A percentile compares a stretch with the other conserved stretches of the same genome.
Conservation (phyloP, 192 early-diverging fungal genomes). For the Coemansia sp. region DNA sequence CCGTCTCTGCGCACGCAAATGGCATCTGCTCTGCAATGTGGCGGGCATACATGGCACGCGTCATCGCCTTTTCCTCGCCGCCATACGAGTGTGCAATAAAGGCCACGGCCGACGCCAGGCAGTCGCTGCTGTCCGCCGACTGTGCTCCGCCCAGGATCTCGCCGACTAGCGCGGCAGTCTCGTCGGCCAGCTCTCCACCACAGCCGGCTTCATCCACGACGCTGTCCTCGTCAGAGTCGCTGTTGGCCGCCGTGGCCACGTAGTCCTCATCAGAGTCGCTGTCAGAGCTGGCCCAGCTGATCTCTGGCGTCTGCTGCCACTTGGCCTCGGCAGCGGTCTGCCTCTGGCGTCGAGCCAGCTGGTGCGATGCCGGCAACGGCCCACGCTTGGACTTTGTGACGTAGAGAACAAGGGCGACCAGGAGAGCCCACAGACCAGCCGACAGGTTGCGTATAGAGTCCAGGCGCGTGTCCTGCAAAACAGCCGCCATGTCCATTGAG, state of each 20-base stretch:
- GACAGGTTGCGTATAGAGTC: conserved; percentile 28
- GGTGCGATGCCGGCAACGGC: no score
- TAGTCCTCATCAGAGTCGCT: conserved; percentile 24
- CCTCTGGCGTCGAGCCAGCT: no score
- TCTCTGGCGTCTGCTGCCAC: background rate
- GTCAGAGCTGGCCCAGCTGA: background rate
- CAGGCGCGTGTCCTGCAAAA: conserved; percentile 28
- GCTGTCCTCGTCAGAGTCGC: conserved; percentile 14
- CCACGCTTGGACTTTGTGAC: conserved; percentile 13
- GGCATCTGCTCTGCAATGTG: conserved; percentile 21
- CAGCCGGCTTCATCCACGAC: conserved; percentile 21
- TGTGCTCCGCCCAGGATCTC: conserved; percentile 18
- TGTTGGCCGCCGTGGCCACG: conserved; percentile 10
- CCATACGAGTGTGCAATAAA: conserved; percentile 39
- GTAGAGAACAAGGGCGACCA: conserved; percentile 23
- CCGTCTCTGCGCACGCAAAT: conserved; percentile 20
- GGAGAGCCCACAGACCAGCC: conserved; percentile 33
- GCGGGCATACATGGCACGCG: conserved; percentile 36
- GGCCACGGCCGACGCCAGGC: conserved; percentile 24
- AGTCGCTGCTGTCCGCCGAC: conserved; percentile 17
- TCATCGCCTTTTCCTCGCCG: conserved; percentile 15
- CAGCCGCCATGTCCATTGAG: conserved; percentile 11
- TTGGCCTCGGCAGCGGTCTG: no score
- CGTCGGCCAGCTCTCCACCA: background rate
- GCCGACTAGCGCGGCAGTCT: conserved; percentile 30